Evolutionary conservation across 2,329 filamentous ascomycete species (phyloP).

Genomic region (Rhytidhysteron rufulum): DNA sequence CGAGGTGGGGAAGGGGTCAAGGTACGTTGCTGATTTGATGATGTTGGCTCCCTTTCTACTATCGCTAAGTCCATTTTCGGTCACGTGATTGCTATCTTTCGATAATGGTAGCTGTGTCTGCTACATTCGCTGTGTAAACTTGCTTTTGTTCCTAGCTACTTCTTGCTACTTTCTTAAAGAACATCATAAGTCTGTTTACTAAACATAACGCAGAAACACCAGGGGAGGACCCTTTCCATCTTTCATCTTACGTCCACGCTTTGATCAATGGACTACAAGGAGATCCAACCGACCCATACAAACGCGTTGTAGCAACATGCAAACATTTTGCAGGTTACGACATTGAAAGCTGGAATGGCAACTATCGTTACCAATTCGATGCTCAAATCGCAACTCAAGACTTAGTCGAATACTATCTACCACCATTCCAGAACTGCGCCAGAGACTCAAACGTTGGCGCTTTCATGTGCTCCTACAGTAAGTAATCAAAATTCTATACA

Average conservation of each 20-base stretch:
- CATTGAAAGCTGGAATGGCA: conserved; percentile 26
- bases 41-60: too few species aligned
- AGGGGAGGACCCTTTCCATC: conserved; percentile 52
- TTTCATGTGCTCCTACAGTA: conserved; percentile 57
- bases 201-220: conserved; percentile 45
- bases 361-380: conserved; percentile 48
- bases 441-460: conserved; percentile 42
- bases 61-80: too few species aligned
- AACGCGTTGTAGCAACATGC: conserved; percentile 44
- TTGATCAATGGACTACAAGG: conserved; percentile 48
- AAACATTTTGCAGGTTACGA: conserved; percentile 41
- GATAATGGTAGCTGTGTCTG: too few species aligned
- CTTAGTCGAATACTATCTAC: conserved; percentile 64
- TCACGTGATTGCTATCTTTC: too few species aligned
- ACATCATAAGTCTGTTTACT: neutral
- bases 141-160: too few species aligned
- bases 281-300: conserved; percentile 26
- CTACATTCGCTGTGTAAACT: too few species aligned
- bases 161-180: too few species aligned
- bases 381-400: conserved; percentile 58
- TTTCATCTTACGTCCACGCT: conserved; percentile 48
- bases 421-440: conserved; percentile 56
- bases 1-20: conserved; percentile 59
- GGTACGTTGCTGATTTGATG: too few species aligned
- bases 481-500: conserved; percentile 36